Evolutionary conservation across 345 rosid genomes (phyloP), one percentile per base, ranked within the genome.

Genomic region (Aegle marmelos): DNA sequence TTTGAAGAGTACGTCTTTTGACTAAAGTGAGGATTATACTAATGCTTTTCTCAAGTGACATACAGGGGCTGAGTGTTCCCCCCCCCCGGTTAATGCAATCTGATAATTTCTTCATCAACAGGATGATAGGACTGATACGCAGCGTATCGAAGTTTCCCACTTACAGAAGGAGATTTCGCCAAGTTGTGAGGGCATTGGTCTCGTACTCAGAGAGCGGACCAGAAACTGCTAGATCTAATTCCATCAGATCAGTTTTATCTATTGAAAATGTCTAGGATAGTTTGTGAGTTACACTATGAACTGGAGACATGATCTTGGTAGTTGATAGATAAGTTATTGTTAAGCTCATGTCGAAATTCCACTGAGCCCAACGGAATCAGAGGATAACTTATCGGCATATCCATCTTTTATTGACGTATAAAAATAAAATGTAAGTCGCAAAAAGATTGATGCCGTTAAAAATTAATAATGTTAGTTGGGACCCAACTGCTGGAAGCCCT

Each of bases 101-200:
- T 72, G 25, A 60, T 5, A n/a, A 48, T 33, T 5, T n/a, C 13
- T 68, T 4, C 39, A 50, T 30, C 14, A 56, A 63, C 80, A 93
- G 97, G 86, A 90, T 93, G 96, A 84, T 86, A 61, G 97, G 94
- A 80, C 90, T 93, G 87, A 56, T 80, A 37, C 71, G 93, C 68
- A 86, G 94, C 28, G 76, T 83, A 54, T 84, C 98, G 0, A 95
- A 91, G 85, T 79, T 92, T 58, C 93, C 98, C 0, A 93, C 98
- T 0, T 88, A 93, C 68, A 84, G 97, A 70, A 86, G 98, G 83
- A 87, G 77, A 79, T 93, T 82, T 41, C 86, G 92, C 2, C 90
- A 87, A 61, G 89, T 91, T 45, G 93, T 95, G 82, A 95, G 89
- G 87, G 81, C 83, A 34, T 77, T 94, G 25, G 34, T 90, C 58